Evolutionary conservation across 768 basidiomycete species (phyloP).

Genomic region (Mycena pura): DNA sequence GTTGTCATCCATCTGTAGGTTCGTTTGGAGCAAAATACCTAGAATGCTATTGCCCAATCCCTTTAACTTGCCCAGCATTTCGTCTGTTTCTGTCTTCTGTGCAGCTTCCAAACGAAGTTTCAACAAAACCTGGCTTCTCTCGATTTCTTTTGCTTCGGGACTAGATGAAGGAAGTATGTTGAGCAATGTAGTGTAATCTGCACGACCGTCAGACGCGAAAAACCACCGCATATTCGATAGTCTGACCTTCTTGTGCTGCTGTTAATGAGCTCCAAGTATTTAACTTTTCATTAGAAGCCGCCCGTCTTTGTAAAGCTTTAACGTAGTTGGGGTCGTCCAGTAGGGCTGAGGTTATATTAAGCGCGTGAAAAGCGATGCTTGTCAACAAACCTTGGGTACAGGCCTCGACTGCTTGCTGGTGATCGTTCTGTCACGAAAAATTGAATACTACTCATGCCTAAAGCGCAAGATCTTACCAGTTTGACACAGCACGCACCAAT

Average conservation of each 20-base stretch:
- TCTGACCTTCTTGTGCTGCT: slow-evolving; percentile 82
- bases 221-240: not conserved
- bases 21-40: slow-evolving; percentile 52
- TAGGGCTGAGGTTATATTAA: slow-evolving; percentile 60
- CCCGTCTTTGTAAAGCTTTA: slow-evolving; percentile 91
- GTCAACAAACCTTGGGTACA: slow-evolving; percentile 72
- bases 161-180: slow-evolving; percentile 65
- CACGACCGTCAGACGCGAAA: not conserved
- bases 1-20: not conserved
- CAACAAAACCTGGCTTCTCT: slow-evolving; percentile 56
- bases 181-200: slow-evolving; percentile 83
- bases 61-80: slow-evolving; percentile 94
- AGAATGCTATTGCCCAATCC: slow-evolving; percentile 89
- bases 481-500: slow-evolving; percentile 87
- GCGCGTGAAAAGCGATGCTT: not conserved
- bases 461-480: slow-evolving; percentile 55
- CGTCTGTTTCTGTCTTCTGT: slow-evolving; percentile 85
- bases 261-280: slow-evolving; percentile 84
- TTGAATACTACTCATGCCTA: not conserved
- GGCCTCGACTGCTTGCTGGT: slow-evolving; percentile 80
- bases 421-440: slow-evolving; percentile 60
- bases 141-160: slow-evolving; percentile 54
- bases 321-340: slow-evolving; percentile 83
- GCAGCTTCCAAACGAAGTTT: slow-evolving; percentile 76
- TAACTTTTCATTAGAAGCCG: slow-evolving; percentile 80